Percentiles rank a stretch among this genome's conserved stretches.
Conservation (phyloP, 2,329 filamentous ascomycete genomes). For the Penicillium sp. region DNA sequence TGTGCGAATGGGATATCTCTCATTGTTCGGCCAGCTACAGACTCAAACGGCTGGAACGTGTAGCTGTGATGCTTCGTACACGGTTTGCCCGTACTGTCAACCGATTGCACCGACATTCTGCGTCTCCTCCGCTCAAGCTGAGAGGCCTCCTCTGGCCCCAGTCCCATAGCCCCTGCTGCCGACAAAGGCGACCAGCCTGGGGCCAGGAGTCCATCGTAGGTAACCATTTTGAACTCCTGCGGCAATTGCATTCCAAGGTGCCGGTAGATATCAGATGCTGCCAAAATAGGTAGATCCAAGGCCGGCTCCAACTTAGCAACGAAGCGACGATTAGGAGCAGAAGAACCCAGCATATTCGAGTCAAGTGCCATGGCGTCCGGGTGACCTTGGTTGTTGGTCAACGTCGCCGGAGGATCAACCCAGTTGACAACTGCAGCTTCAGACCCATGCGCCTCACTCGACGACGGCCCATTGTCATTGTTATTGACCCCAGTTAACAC, state of each 20-base stretch:
- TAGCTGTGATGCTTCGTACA: slow-evolving; percentile 34
- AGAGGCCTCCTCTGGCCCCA: too few relatives aligned
- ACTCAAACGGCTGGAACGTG: slow-evolving; percentile 37
- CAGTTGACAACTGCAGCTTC: slow-evolving; percentile 31
- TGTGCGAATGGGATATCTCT: slow-evolving; percentile 39
- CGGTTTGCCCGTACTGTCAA: slow-evolving; percentile 25
- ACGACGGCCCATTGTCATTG: too few relatives aligned
- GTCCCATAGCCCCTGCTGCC: too few relatives aligned
- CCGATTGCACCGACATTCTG: slow-evolving; percentile 25
- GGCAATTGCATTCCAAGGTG: slow-evolving; percentile 34
- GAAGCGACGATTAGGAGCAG: slow-evolving; percentile 38
- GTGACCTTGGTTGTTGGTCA: slow-evolving; percentile 26
- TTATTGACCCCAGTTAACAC: slow-evolving; percentile 25
- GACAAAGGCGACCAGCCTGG: slow-evolving; percentile 23
- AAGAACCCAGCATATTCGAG: slow-evolving; percentile 29
- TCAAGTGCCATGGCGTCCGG: slow-evolving; percentile 33
- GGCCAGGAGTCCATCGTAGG: slow-evolving; percentile 35
- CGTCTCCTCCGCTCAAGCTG: slow-evolving; percentile 27
- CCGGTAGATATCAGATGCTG: slow-evolving; percentile 36
- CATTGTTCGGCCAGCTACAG: slow-evolving; percentile 34
- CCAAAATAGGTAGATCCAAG: slow-evolving; percentile 36
- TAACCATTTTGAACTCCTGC: slow-evolving; percentile 33
- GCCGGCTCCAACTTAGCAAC: slow-evolving; percentile 37
- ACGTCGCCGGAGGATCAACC: slow-evolving; percentile 32
- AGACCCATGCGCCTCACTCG: too few relatives aligned